phyloP scores from a whole-genome alignment of 169 alveolate genomes.

The Plasmodium relictum region DNA sequence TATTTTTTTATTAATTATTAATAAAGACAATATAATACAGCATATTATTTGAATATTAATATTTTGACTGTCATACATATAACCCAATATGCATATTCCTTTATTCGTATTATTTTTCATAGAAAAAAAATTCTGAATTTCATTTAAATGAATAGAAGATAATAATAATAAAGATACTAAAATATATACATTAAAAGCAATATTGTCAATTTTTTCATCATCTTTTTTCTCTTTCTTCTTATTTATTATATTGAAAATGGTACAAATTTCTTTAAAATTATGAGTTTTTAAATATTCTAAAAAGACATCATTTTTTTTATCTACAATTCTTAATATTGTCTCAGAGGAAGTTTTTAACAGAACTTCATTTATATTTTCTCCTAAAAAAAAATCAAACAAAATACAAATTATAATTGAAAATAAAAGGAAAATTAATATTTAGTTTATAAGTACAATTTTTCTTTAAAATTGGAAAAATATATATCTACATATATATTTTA shows the following conservation, averaged over 20 bases:
- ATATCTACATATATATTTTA: background rate
- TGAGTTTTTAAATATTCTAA: conserved; percentile 31
- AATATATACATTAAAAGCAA: conserved; percentile 29
- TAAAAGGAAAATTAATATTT: too few species aligned
- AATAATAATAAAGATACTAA: conserved; percentile 30
- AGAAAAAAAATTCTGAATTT: conserved; percentile 44
- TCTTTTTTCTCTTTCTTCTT: conserved; percentile 25
- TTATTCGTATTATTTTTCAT: conserved; percentile 25
- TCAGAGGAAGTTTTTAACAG: conserved; percentile 54
- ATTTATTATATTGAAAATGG: conserved; percentile 34
- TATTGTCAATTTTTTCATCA: conserved; percentile 14
- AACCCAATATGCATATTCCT: conserved; percentile 36
- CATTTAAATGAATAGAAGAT: conserved; percentile 55
- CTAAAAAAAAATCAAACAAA: background rate
- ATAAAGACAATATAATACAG: conserved; percentile 44
- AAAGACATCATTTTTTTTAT: conserved; percentile 47
- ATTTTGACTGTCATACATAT: conserved; percentile 66
- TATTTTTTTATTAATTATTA: conserved; percentile 38
- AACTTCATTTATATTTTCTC: conserved; percentile 42
- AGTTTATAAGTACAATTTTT: too few species aligned
- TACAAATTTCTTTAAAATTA: conserved; percentile 39
- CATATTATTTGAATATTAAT: conserved; percentile 67
- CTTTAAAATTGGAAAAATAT: background rate
- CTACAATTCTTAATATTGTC: conserved; percentile 48
- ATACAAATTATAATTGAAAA: background rate